Evolutionary conservation across 441 rosid species (phyloP).

Genomic region (Bruguiera hainesii): DNA sequence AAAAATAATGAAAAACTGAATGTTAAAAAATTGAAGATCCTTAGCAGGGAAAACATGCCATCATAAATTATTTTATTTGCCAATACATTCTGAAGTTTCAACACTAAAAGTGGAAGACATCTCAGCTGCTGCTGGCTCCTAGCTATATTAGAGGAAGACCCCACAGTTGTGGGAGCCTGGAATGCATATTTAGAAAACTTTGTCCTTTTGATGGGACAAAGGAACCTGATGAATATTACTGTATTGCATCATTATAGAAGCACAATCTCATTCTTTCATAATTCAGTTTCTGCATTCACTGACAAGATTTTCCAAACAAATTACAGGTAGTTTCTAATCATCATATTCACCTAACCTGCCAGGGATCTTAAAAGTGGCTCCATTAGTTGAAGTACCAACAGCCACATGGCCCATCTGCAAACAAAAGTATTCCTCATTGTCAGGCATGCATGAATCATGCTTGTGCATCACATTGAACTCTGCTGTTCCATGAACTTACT

Average conservation of each 20-base stretch:
- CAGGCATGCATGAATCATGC: background rate
- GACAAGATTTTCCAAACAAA: too few species aligned
- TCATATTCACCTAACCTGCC: conserved; percentile 59
- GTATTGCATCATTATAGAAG: background rate
- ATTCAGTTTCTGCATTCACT: conserved; percentile 2
- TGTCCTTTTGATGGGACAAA: background rate
- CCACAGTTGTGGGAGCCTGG: too few species aligned
- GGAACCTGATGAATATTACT: background rate
- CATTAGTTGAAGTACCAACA: conserved; percentile 96
- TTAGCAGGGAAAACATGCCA: background rate
- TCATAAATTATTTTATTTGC: background rate
- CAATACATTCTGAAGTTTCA: background rate
- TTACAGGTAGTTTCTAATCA: too few species aligned
- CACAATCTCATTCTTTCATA: background rate
- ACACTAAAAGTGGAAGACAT: background rate
- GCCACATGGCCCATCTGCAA: conserved; percentile 79
- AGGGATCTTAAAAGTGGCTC: conserved; percentile 89
- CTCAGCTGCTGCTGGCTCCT: background rate
- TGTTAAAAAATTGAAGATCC: too few species aligned
- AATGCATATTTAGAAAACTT: background rate
- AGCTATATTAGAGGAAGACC: background rate
- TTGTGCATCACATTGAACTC: background rate
- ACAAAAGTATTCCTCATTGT: conserved; percentile 13
- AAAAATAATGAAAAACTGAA: background rate
- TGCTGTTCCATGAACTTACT: conserved; percentile 37